Base-by-base conservation (phyloP, 495 filamentous ascomycete genomes). In the Stereocaulon alpinum region DNA sequence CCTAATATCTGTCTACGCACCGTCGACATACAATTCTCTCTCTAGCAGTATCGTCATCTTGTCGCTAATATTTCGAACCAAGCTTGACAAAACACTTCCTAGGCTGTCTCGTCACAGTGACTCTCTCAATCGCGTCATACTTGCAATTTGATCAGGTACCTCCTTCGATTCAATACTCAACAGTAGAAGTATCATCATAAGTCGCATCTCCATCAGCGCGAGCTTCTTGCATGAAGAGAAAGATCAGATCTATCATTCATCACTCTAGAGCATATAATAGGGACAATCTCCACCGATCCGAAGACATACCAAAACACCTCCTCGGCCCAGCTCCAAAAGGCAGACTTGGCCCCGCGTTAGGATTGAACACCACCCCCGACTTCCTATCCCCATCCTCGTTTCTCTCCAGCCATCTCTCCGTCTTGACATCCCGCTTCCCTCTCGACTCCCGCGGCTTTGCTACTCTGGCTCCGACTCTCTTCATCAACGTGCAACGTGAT, bases 331-430 rank as follows among this genome's bases (percentile, higher is more conserved):
- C 43, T 45, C 43, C n/a, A 45, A 45, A 45, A 45, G 43, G 43
- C 43, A 45, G 43, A 45, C 43, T 45, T 15, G 43, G 43, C 43
- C 43, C 43, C 43, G 43, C 43, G n/a, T 45, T 45, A 22, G 43
- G 43, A 45, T 45, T 45, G 43, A 45, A 45, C n/a, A 45, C 43
- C 43, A 22, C 43, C 43, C n/a, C n/a, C 18, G 7, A 7, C 43
- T 45, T 6, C 43, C 43, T 22, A 22, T 45, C 43, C n/a, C 43
- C 43, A 2, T 54, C 29, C 55, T 17, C 43, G 41, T 59, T 30
- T 11, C 41, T 48, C 22, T 56, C 61, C 10, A 72, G 61, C 71
- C 70, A 73, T 9, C 71, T 51, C 41, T 72, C 69, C 0, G 70
- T 70, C 17, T 65, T 47, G 56, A 68, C 71, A 1, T 56, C 20